phyloP scores from a whole-genome alignment of 208 protist genomes.

The Trypanosomatidae sp. region DNA sequence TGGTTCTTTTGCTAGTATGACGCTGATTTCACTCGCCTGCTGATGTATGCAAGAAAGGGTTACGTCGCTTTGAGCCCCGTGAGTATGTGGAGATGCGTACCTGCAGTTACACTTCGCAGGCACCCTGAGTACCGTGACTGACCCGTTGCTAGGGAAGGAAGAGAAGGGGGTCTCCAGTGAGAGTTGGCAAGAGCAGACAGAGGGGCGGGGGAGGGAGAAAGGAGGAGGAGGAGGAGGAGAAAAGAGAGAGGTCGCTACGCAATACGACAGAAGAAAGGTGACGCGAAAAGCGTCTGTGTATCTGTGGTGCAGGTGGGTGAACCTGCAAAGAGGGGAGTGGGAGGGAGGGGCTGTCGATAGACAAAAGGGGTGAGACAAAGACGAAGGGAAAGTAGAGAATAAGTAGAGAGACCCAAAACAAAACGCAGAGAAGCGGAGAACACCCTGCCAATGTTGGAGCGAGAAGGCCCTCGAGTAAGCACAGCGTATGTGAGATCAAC shows the following conservation, averaged over 20 bases:
- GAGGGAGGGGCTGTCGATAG: background rate
- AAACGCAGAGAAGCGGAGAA: background rate
- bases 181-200: background rate
- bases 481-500: background rate
- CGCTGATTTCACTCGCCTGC: background rate
- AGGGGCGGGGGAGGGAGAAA: background rate
- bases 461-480: background rate
- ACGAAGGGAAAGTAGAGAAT: background rate
- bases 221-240: background rate
- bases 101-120: background rate
- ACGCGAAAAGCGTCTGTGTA: background rate
- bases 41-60: background rate
- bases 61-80: background rate
- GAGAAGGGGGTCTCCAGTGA: background rate
- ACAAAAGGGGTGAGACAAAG: background rate
- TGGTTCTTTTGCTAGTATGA: background rate
- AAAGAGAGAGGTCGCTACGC: background rate
- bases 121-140: background rate
- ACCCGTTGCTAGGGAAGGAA: background rate
- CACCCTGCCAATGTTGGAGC: background rate
- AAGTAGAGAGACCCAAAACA: background rate
- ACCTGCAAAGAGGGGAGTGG: too few relatives aligned
- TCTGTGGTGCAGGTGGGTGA: too few relatives aligned
- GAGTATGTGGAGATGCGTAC: background rate
- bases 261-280: background rate